These are phyloP conservation scores for Pseudogymnoascus sp. DNA, from an alignment of 2,329 filamentous ascomycete genomes.

Conservation along the genomic window DNA sequence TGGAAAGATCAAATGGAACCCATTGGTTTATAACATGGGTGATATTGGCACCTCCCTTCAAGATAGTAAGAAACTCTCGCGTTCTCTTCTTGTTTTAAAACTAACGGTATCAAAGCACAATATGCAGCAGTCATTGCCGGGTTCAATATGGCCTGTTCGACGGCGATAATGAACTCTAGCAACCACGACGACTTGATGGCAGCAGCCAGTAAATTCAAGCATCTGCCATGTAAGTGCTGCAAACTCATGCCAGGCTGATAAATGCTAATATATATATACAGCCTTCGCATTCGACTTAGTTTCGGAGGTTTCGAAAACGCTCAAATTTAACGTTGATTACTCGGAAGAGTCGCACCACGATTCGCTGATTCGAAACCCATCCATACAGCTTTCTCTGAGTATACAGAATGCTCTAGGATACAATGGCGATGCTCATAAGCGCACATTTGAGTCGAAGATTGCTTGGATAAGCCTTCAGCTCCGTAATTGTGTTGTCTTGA, in stretches of 20 bases:
- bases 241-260: neutral
- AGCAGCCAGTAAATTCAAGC: slow-evolving; percentile 38
- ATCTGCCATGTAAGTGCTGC: slow-evolving; percentile 18
- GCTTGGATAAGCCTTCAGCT: slow-evolving; percentile 68
- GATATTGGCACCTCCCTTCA: slow-evolving; percentile 42
- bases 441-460: slow-evolving; percentile 63
- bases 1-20: slow-evolving; percentile 51
- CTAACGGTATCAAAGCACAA: slow-evolving; percentile 34
- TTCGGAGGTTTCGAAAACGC: slow-evolving; percentile 57
- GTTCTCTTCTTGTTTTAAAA: neutral
- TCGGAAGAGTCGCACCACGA: slow-evolving; percentile 66
- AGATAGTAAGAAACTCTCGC: slow-evolving; percentile 36
- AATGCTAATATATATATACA: slow-evolving; percentile 25
- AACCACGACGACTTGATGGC: slow-evolving; percentile 67
- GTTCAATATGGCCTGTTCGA: slow-evolving; percentile 46
- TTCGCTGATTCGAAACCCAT: slow-evolving; percentile 61
- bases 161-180: slow-evolving; percentile 37
- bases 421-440: slow-evolving; percentile 50
- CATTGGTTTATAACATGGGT: slow-evolving; percentile 40
- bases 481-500: slow-evolving; percentile 59
- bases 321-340: slow-evolving; percentile 73
- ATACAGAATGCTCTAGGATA: slow-evolving; percentile 74
- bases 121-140: slow-evolving; percentile 53
- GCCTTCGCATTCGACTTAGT: slow-evolving; percentile 56
- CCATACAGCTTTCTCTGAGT: slow-evolving; percentile 68